Evolutionary conservation across 1,284 basidiomycete genomes (phyloP).

Genomic region (Thelephora terrestris): DNA sequence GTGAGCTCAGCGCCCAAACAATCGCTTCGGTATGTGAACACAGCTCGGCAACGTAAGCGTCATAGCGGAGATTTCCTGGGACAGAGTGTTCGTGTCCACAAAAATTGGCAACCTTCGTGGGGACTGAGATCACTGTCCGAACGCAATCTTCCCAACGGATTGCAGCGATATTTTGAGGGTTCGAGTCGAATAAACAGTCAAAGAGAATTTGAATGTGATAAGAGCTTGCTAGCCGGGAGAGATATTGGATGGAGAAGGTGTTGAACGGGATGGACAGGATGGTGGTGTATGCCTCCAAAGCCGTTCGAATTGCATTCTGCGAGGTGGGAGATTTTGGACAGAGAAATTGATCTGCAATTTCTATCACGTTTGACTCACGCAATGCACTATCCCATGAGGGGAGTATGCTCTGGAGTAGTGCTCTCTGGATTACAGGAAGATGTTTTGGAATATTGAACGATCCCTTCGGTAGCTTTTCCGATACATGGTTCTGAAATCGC

Average conservation of each 20-base stretch:
- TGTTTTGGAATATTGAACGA: conserved; percentile 34
- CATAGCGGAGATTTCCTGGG: conserved; percentile 40
- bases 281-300: conserved; percentile 49
- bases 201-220: conserved; percentile 68
- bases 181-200: conserved; percentile 30
- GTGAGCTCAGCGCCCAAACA: conserved; percentile 20
- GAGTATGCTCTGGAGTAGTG: conserved; percentile 50
- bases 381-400: conserved; percentile 60
- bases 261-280: conserved; percentile 42
- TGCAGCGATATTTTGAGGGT: conserved; percentile 20
- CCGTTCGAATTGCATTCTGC: conserved; percentile 40
- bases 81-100: conserved; percentile 28
- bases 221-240: conserved; percentile 42
- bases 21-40: conserved; percentile 48
- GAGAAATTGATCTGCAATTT: conserved; percentile 55
- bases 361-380: conserved; percentile 32
- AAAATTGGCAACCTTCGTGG: conserved; percentile 60
- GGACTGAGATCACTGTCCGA: conserved; percentile 46
- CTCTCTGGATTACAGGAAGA: conserved; percentile 49
- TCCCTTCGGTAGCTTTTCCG: conserved; percentile 22
- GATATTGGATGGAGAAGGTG: conserved; percentile 36
- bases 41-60: conserved; percentile 40
- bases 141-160: conserved; percentile 63
- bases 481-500: conserved; percentile 31
- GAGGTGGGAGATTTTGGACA: conserved; percentile 51